Base-by-base conservation (phyloP, 345 rosid species). In the Eucalyptus tenuipes region DNA sequence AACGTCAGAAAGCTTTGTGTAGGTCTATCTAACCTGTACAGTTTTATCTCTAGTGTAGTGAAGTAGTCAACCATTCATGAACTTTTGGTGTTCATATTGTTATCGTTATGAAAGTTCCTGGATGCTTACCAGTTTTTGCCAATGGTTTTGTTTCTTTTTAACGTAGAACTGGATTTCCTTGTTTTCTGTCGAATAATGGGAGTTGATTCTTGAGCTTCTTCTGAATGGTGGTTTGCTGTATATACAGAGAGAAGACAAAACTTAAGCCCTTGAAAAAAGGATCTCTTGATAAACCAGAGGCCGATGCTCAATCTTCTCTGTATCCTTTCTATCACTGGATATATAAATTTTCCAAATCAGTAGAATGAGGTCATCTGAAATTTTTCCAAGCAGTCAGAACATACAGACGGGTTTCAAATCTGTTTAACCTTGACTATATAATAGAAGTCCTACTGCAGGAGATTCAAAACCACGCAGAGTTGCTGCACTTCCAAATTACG, bases 401-500 rank as follows among this genome's bases (percentile, higher is more conserved):
- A 11, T 17, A 17, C 31, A 44, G 42, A 84, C 31, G 13, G 29
- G 64, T 59, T 24, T 40, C 11, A 64, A 75, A 71, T 40, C n/a
- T 53, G 88, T 86, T 89, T 66, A 48, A 66, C 92, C 93, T 92
- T 92, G 89, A 93, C 87, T 91, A 49, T 52, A 88, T 87, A 68
- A 68, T 92, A 92, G 96, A 94, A 96, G 97, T 91, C 95, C 96
- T 80, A 91, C 89, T 29, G 90, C 92, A 86, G 96, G 92, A 44
- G 99, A 98, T 92, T 92, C 92, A 87, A 96, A 94, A 90, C 89
- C 96, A 92, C 94, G 90, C 27, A 95, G 88, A 93, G 91, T 88
- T 31, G 97, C 97, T 92, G 91, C 94, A 40, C 99, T 96, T 92
- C 99, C 99, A 86, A 97, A 95, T 86, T 98, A 98, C 87, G 99